Evolutionary conservation across 371 early-diverging fungal species (phyloP).

Genomic region (Saksenaea oblongispora): DNA sequence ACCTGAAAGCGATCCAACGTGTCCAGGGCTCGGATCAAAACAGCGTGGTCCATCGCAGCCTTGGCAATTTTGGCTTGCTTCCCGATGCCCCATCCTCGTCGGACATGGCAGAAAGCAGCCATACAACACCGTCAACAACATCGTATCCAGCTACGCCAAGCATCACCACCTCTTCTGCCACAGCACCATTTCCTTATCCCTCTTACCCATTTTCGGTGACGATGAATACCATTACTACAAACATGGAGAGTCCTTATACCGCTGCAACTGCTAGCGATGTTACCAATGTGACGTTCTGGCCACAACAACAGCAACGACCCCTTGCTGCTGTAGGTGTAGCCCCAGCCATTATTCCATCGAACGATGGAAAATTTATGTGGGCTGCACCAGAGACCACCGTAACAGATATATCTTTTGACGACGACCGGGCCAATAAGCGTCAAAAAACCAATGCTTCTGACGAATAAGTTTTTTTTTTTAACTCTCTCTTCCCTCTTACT

Average conservation of each 20-base stretch:
- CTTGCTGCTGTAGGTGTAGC: conserved; percentile 5
- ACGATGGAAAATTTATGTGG: conserved; percentile 37
- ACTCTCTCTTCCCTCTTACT: not conserved
- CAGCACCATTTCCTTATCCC: conserved; percentile 22
- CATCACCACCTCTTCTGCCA: not conserved
- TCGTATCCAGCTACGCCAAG: not conserved
- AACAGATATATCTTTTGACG: not conserved
- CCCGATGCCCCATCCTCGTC: not conserved
- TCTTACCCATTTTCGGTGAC: conserved; percentile 37
- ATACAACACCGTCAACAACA: not conserved
- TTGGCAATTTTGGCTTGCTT: not conserved
- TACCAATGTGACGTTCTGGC: conserved; percentile 36
- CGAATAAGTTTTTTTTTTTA: not conserved
- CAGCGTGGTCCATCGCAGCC: not conserved
- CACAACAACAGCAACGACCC: conserved; percentile 29
- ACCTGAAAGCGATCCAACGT: conserved; percentile 43
- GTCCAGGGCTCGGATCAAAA: conserved; percentile 15
- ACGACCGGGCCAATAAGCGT: not conserved
- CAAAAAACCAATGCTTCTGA: conserved; percentile 1
- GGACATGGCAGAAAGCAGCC: not conserved
- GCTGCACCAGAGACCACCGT: conserved; percentile 7
- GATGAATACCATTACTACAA: conserved; percentile 29
- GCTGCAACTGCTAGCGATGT: conserved; percentile 14
- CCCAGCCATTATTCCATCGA: conserved; percentile 33
- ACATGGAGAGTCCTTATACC: conserved; percentile 6